phyloP scores from a whole-genome alignment of 2,329 filamentous ascomycete genomes.

The Pestalotiopsis sp. region DNA sequence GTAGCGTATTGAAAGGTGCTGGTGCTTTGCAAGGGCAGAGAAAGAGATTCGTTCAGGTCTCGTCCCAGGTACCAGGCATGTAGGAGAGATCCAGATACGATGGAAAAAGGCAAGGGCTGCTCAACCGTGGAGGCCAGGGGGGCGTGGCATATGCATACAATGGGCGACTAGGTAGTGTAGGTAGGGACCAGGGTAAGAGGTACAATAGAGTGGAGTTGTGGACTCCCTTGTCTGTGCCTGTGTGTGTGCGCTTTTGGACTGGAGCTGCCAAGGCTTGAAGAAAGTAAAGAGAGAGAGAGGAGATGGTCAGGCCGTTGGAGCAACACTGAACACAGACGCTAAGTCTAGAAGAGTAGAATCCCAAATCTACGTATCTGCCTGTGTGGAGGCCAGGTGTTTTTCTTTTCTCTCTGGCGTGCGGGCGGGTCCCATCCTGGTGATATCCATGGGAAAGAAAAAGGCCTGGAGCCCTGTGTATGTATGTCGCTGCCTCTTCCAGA shows the following conservation, averaged over 20 bases:
- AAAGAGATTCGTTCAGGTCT: background rate
- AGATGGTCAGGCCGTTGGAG: background rate
- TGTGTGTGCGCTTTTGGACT: conserved; percentile 17
- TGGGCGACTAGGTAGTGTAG: background rate
- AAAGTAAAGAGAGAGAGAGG: conserved; percentile 13
- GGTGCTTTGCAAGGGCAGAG: background rate
- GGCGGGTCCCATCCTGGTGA: background rate
- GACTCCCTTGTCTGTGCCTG: conserved; percentile 16
- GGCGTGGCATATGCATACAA: background rate
- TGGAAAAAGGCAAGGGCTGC: background rate
- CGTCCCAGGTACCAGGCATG: background rate
- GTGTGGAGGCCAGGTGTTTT: background rate
- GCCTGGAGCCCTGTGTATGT: conserved; percentile 15
- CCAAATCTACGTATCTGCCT: background rate
- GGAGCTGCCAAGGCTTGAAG: conserved; percentile 7
- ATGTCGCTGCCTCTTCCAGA: conserved; percentile 1
- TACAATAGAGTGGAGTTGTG: conserved; percentile 5
- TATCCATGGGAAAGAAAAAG: background rate
- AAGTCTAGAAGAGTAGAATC: background rate
- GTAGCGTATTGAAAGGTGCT: background rate
- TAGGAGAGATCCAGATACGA: background rate
- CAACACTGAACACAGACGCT: background rate
- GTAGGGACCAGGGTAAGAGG: background rate
- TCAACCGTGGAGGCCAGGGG: background rate
- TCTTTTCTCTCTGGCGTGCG: background rate